Evolutionary conservation across 2,329 filamentous ascomycete genomes (phyloP).

Genomic region (Colletotrichum orbiculare): DNA sequence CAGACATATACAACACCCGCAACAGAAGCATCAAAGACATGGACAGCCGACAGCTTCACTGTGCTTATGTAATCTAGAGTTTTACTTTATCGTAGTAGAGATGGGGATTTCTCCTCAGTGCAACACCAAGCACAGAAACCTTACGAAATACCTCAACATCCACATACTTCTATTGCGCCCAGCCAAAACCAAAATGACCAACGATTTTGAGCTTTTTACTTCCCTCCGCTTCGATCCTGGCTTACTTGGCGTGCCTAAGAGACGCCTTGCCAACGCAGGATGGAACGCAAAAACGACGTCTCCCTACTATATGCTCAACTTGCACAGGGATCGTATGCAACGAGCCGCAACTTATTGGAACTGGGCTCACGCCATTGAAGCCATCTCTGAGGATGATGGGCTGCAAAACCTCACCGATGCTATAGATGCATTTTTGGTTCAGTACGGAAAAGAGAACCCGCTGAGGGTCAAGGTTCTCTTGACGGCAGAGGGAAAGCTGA

Average conservation of each 20-base stretch:
- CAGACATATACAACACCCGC: too few relatives aligned
- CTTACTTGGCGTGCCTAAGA: constrained; percentile 58
- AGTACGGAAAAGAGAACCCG: constrained; percentile 42
- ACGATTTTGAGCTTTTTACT: constrained; percentile 72
- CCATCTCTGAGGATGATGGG: constrained; percentile 58
- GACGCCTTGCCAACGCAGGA: constrained; percentile 53
- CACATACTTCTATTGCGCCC: neutral
- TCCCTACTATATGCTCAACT: constrained; percentile 82
- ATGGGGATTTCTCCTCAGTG: neutral
- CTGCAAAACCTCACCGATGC: constrained; percentile 51
- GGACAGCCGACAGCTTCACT: too few relatives aligned
- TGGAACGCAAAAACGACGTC: constrained; percentile 66
- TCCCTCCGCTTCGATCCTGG: constrained; percentile 77
- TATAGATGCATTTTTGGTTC: constrained; percentile 50
- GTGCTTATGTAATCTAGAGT: too few relatives aligned
- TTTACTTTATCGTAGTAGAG: too few relatives aligned
- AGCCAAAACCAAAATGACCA: constrained; percentile 44
- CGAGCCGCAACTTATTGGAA: constrained; percentile 67
- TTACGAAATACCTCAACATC: constrained; percentile 1
- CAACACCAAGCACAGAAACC: neutral
- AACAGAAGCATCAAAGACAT: too few relatives aligned
- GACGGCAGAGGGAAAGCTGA: constrained; percentile 58
- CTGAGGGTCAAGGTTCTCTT: constrained; percentile 68
- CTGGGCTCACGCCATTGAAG: constrained; percentile 60
- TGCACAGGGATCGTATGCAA: constrained; percentile 83